A percentile compares a stretch with the other conserved stretches of the same genome.
Evolutionary conservation across 139 green algal species (phyloP).

Genomic region (Picochlorum sp.): DNA sequence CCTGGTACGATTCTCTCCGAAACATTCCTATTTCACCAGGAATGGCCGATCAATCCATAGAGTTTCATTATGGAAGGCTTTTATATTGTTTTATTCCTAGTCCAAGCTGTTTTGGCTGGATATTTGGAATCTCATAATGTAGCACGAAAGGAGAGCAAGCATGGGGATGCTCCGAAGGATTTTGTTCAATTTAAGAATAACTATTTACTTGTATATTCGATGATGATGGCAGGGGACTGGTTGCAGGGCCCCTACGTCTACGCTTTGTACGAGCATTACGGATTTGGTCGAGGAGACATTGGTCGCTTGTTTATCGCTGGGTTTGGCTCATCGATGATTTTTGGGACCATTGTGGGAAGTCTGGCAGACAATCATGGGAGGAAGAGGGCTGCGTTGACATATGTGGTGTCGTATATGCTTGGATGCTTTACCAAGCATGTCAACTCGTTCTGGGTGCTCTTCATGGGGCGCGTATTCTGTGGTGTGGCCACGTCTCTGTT

Average conservation of each 20-base stretch:
- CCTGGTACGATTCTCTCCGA: no score
- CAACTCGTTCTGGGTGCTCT: slow-evolving; percentile 74
- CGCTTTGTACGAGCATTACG: slow-evolving; percentile 92
- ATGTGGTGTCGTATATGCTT: slow-evolving; percentile 76
- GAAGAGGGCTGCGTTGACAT: slow-evolving; percentile 79
- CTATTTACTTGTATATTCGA: slow-evolving; percentile 87
- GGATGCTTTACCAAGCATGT: slow-evolving; percentile 95
- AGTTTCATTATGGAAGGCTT: slow-evolving; percentile 38
- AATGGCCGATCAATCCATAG: no score
- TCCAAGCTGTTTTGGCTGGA: slow-evolving; percentile 27
- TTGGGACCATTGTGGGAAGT: slow-evolving; percentile 90
- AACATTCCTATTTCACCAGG: no score
- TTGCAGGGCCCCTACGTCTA: slow-evolving; percentile 98
- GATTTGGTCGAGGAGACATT: slow-evolving; percentile 76
- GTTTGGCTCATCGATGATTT: slow-evolving; percentile 93
- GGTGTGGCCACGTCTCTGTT: slow-evolving; percentile 94
- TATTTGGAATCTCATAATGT: slow-evolving; percentile 36
- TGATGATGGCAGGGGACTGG: slow-evolving; percentile 99
- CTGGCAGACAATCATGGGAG: slow-evolving; percentile 89
- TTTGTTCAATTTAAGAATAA: slow-evolving; percentile 85
- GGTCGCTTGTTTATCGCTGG: slow-evolving; percentile 95
- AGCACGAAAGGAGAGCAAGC: slow-evolving; percentile 7
- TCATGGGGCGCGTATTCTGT: slow-evolving; percentile 85
- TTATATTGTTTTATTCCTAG: slow-evolving; percentile 35
- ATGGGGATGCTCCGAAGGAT: slow-evolving; percentile 17